These are phyloP conservation scores for Poronia punctata DNA, from an alignment of 495 filamentous ascomycete species.

Conservation along the genomic window DNA sequence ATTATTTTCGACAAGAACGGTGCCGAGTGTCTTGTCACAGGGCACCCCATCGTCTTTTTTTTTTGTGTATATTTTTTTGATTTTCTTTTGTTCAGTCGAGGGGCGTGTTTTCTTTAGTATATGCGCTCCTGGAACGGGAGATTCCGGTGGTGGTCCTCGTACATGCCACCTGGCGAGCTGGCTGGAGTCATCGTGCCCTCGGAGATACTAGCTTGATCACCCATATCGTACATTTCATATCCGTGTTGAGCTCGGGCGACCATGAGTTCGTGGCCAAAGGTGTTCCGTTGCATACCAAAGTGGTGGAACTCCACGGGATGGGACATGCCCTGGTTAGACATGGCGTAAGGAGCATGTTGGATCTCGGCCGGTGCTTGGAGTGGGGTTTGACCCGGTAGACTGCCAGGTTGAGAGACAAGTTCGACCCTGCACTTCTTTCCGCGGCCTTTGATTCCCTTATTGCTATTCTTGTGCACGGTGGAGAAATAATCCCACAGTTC, in stretches of 20 bases:
- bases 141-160: slow-evolving; percentile 38
- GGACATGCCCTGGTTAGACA: slow-evolving; percentile 13
- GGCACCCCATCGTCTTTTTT: slow-evolving; percentile 1
- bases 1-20: neutral
- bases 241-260: slow-evolving; percentile 19
- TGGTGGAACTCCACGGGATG: slow-evolving; percentile 10
- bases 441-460: slow-evolving; percentile 89
- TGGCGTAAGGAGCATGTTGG: slow-evolving; percentile 7
- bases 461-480: slow-evolving; percentile 84
- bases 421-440: slow-evolving; percentile 68
- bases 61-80: slow-evolving; percentile 5
- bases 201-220: slow-evolving; percentile 36
- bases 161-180: slow-evolving; percentile 30
- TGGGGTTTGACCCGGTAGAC: slow-evolving; percentile 10
- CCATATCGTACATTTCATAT: slow-evolving; percentile 40
- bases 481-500: slow-evolving; percentile 84
- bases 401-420: slow-evolving; percentile 13
- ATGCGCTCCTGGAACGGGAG: slow-evolving; percentile 36
- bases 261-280: slow-evolving; percentile 10
- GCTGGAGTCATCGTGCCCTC: slow-evolving; percentile 23
- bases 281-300: slow-evolving; percentile 11
- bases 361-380: slow-evolving; percentile 20
- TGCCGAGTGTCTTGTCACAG: neutral
- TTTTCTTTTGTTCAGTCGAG: neutral
- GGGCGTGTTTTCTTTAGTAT: slow-evolving; percentile 21